Evolutionary conservation across 257 asterid species (phyloP).

Genomic region (Solanum etuberosum): DNA sequence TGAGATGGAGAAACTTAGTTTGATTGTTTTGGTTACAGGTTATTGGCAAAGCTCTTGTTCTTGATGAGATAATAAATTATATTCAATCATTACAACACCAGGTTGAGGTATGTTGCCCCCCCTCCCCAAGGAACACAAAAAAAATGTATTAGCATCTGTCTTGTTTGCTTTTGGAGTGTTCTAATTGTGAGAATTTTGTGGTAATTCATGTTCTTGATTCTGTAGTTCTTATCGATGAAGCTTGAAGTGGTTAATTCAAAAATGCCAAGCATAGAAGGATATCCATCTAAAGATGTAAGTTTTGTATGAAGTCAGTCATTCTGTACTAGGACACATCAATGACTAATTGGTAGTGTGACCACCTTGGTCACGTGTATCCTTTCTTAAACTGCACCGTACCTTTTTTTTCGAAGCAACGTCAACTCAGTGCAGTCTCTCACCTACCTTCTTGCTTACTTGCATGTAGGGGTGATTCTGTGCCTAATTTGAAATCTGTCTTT

Average conservation of each 20-base stretch:
- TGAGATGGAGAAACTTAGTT: not conserved
- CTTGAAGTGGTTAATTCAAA: constrained; percentile 84
- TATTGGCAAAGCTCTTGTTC: constrained; percentile 78
- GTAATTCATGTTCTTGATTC: not conserved
- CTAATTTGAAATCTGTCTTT: not conserved
- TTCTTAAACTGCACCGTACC: not conserved
- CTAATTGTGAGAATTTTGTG: not conserved
- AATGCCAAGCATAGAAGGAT: constrained; percentile 49
- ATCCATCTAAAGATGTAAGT: constrained; percentile 78
- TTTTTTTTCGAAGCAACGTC: not conserved
- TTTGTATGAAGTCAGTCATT: not conserved
- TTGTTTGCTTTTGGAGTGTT: not conserved
- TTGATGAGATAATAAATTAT: constrained; percentile 84
- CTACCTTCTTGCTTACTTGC: not conserved
- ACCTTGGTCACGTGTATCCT: not conserved
- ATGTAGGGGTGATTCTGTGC: not conserved
- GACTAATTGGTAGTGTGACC: not conserved
- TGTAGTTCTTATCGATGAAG: constrained; percentile 87
- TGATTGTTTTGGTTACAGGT: constrained; percentile 37
- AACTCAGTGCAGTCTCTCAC: not conserved
- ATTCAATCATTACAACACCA: constrained; percentile 81
- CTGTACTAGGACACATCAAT: not conserved
- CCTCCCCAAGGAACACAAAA: not conserved
- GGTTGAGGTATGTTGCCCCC: constrained; percentile 51
- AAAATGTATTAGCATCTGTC: not conserved